These are phyloP conservation scores for Vitis hybrid DNA, from an alignment of 177 flowering plant genomes.

Conservation along the genomic window DNA sequence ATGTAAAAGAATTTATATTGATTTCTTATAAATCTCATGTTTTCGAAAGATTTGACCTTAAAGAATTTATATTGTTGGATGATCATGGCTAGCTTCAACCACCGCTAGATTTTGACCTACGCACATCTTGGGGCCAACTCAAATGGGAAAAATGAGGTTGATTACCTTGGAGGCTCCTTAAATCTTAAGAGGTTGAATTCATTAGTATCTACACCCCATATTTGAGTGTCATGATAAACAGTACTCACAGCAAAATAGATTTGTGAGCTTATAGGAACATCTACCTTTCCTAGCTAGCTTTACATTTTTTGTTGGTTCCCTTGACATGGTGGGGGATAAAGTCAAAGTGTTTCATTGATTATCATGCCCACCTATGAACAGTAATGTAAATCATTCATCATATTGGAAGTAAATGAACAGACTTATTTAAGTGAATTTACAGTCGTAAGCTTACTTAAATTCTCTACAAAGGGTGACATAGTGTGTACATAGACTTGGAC, in stretches of 20 bases:
- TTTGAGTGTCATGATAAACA: conserved; percentile 54
- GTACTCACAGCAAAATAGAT: conserved; percentile 43
- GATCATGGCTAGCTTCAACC: conserved; percentile 31
- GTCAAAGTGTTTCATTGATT: no score
- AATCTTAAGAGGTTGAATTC: conserved; percentile 68
- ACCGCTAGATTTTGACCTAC: conserved; percentile 65
- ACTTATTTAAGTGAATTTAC: conserved; percentile 33
- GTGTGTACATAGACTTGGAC: conserved; percentile 23
- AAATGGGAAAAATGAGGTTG: conserved; percentile 62
- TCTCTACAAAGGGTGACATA: conserved; percentile 41
- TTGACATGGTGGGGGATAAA: no score
- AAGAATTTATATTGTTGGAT: no score
- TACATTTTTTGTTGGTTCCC: no score
- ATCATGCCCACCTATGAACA: no score
- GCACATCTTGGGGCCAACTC: conserved; percentile 55
- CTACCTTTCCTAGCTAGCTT: no score
- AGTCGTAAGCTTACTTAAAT: conserved; percentile 44
- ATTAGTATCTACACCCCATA: conserved; percentile 70
- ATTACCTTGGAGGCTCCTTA: conserved; percentile 35
- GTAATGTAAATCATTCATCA: no score
- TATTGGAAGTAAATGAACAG: no score
- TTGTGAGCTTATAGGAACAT: conserved; percentile 1
- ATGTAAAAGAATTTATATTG: no score
- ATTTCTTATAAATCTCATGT: no score
- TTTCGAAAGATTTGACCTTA: no score